Base-by-base conservation (phyloP, 2,329 filamentous ascomycete genomes). In the Diaporthe batatas region DNA sequence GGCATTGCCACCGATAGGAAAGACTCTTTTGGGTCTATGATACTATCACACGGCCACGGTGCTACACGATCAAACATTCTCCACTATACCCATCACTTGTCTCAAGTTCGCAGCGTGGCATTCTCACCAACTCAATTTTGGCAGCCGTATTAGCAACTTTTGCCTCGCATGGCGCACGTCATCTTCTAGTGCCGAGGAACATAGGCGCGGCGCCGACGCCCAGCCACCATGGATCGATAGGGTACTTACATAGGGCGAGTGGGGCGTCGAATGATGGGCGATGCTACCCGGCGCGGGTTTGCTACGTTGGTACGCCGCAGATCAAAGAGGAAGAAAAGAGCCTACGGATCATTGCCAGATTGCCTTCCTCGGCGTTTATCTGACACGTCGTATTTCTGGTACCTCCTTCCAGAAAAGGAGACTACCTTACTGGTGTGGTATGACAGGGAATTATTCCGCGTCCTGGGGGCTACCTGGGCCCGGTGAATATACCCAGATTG, bases 401-500 rank as follows among this genome's bases (percentile, higher is more conserved):
- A 67, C 47, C 62, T 67, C 62, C 62, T 67, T 67, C 62, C 62
- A 23, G 47, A 67, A 67, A 36, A 36, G 47, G 62, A 51, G 62
- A 67, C 32, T 53, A 12, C 12, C 39, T 12, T 42, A 42, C 16
- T 67, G 62, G 47, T 67, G 32, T 67, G 62, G 32, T 39, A 23
- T 39, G 62, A 67, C 62, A 53, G 29, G 47, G 39, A 25, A 53
- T 53, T 7, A 25, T 25, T 14, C 18, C 62, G 47, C 62, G 47
- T 34, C 29, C 44, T 42, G 39, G 2, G 29, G 39, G 39, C 39
- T 42, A 3, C 4, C 25, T 36, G 47, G 47, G 62, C 29, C 62
- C 62, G 62, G 62, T 67, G 62, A 29, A 67, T 67, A 67, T 67
- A 67, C 32, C 62, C 62, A 67, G 44, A 67, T 67, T 67, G 62